Evolutionary conservation across 2,329 filamentous ascomycete species (phyloP).

Genomic region (Phaeomoniella chlamydospora): DNA sequence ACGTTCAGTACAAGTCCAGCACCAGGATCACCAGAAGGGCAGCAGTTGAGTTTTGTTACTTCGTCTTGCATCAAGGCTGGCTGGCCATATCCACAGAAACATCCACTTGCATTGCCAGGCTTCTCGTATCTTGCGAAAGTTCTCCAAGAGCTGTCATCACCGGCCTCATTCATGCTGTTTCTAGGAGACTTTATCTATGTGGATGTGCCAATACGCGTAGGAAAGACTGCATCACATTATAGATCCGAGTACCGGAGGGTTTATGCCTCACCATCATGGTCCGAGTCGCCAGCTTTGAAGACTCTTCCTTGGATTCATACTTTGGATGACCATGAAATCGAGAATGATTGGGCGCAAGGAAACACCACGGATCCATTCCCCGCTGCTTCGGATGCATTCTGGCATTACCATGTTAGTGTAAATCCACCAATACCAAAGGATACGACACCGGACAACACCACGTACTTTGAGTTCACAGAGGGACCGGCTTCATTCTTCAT

Average conservation of each 20-base stretch:
- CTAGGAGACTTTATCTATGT: constrained; percentile 34
- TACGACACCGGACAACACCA: constrained; percentile 45
- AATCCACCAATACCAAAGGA: constrained; percentile 60
- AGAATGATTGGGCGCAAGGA: constrained; percentile 71
- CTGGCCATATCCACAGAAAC: constrained; percentile 78
- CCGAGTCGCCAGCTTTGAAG: constrained; percentile 42
- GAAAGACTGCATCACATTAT: constrained; percentile 59
- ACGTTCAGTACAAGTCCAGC: constrained; percentile 66
- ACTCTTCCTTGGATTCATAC: constrained; percentile 96
- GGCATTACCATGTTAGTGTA: constrained; percentile 67
- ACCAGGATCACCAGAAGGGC: constrained; percentile 40
- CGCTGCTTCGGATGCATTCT: constrained; percentile 69
- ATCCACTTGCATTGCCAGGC: constrained; percentile 70
- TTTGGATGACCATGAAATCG: constrained; percentile 91
- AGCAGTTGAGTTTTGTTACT: constrained; percentile 71
- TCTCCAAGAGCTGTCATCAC: constrained; percentile 53
- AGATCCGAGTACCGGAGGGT: constrained; percentile 84
- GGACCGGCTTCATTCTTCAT: constrained; percentile 92
- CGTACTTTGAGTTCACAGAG: constrained; percentile 80
- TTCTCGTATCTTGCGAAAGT: constrained; percentile 62
- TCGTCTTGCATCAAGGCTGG: constrained; percentile 86
- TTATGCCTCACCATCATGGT: constrained; percentile 93
- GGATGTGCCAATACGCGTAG: constrained; percentile 73
- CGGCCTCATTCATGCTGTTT: constrained; percentile 52
- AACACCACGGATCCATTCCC: constrained; percentile 70